Base-by-base conservation (phyloP, 2,329 filamentous ascomycete genomes). In the Hypoxylon sp. region DNA sequence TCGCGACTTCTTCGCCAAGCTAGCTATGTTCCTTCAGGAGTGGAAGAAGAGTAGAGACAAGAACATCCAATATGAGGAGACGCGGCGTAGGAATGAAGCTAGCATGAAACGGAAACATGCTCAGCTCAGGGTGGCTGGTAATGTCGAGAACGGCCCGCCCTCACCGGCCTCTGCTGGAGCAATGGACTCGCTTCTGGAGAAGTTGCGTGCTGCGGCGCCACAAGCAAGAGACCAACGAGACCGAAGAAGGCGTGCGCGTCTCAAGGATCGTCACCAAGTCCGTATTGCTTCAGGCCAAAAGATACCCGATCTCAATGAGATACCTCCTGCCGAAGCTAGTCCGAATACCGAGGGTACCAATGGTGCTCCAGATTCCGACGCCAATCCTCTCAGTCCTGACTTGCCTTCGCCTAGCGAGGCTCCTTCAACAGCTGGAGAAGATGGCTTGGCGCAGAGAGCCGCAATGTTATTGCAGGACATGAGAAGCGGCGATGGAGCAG, bases 1-100 rank as follows among this genome's bases (percentile, higher is more conserved):
- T 63, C 88, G 96, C 69, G 94, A 98, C 74, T 99, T 99, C 87
- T 99, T 99, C 78, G 85, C 91, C 71, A 98, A 98, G 84, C 87
- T 99, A 75, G 94, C 95, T 19, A 86, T 89, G 60, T 99, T 99
- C 83, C 88, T 99, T 74, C 83, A 86, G 32, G 96, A 98, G 79
- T 99, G 96, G 93, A 97, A 95, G 92, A 95, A 92, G 87, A 97
- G 94, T 32, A 90, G 90, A 73, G 93, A 97, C 74, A 98, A 98
- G 90, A 99, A 98, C 81, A 82, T 95, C 19, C 79, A 86, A 31
- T 80, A 93, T 68, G 96, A 99, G 81, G 94, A 97, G 76, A 90
- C 88, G 60, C 89, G 91, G 74, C 92, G 89, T 73, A 91, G 93
- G 72, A 97, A 97, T 79, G 95, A 98, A 80, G 92, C 90, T 39